Percentiles rank a stretch among this genome's conserved stretches.
These are phyloP conservation scores for Mycothermus thermophilus DNA, from an alignment of 495 filamentous ascomycete species.

Conservation along the genomic window DNA sequence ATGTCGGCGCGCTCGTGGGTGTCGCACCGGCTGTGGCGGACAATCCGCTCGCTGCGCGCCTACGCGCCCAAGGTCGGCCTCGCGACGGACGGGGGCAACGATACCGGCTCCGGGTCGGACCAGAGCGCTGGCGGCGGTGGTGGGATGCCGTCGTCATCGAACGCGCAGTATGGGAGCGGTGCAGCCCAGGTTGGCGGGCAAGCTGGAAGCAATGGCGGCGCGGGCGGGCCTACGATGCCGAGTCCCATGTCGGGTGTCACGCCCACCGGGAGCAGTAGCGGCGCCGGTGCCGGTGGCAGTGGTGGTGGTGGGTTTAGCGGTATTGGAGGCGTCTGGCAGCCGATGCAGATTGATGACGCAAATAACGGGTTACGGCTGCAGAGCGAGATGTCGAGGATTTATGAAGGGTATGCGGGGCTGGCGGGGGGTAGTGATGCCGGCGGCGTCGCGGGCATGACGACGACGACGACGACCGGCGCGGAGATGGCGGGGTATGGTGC, in stretches of 20 bases:
- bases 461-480: neutral
- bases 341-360: slow-evolving; percentile 11
- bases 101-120: neutral
- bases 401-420: slow-evolving; percentile 19
- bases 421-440: neutral
- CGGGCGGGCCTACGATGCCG: neutral
- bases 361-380: slow-evolving; percentile 28
- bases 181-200: too few relatives aligned
- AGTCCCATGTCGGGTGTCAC: neutral
- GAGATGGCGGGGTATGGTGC: neutral
- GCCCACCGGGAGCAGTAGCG: neutral
- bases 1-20: slow-evolving; percentile 69
- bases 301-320: too few relatives aligned
- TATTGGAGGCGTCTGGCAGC: too few relatives aligned
- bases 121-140: too few relatives aligned
- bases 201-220: neutral
- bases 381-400: slow-evolving; percentile 34
- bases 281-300: neutral
- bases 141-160: neutral
- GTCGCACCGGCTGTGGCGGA: slow-evolving; percentile 68
- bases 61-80: slow-evolving; percentile 69
- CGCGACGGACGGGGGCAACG: slow-evolving; percentile 17
- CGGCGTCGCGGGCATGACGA: neutral
- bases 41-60: slow-evolving; percentile 63
- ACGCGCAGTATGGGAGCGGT: neutral